A percentile compares a stretch with the other conserved stretches of the same genome.
These are phyloP conservation scores for Gaertneriomyces semiglobifer DNA, from an alignment of 192 early-diverging fungal genomes.

Conservation along the genomic window DNA sequence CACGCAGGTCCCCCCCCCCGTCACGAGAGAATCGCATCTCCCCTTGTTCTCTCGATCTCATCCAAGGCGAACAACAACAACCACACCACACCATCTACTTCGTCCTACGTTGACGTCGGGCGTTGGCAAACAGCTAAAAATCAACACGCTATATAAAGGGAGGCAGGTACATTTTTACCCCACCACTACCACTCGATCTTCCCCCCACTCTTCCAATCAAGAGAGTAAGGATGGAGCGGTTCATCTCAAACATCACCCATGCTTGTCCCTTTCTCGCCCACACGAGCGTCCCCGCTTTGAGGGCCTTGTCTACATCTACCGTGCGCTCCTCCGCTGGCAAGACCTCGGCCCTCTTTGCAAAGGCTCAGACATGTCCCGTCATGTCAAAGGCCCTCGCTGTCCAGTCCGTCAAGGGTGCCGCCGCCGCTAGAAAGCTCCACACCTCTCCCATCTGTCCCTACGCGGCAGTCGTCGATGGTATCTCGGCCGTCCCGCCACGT, in stretches of 20 bases:
- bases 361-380: constrained; percentile 73
- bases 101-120: too few species aligned
- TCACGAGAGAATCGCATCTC: too few species aligned
- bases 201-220: not conserved
- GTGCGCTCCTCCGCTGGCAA: constrained; percentile 16
- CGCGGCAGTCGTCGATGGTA: constrained; percentile 25
- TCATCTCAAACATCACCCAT: constrained; percentile 29
- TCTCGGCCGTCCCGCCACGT: constrained; percentile 19
- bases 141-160: too few species aligned
- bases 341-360: constrained; percentile 47
- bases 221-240: constrained; percentile 14
- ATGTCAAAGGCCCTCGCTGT: constrained; percentile 73
- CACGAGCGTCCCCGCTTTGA: constrained; percentile 64
- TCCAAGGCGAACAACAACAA: too few species aligned
- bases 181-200: not conserved
- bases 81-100: too few species aligned
- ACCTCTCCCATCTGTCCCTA: constrained; percentile 35
- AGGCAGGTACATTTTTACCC: too few species aligned
- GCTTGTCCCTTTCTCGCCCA: constrained; percentile 75
- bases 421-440: constrained; percentile 21
- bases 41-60: too few species aligned
- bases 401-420: constrained; percentile 40
- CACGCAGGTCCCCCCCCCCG: too few species aligned
- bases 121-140: too few species aligned
- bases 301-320: constrained; percentile 52